phyloP scores from a whole-genome alignment of 352 stramenopile genomes.

The Saprolegnia diclina region DNA sequence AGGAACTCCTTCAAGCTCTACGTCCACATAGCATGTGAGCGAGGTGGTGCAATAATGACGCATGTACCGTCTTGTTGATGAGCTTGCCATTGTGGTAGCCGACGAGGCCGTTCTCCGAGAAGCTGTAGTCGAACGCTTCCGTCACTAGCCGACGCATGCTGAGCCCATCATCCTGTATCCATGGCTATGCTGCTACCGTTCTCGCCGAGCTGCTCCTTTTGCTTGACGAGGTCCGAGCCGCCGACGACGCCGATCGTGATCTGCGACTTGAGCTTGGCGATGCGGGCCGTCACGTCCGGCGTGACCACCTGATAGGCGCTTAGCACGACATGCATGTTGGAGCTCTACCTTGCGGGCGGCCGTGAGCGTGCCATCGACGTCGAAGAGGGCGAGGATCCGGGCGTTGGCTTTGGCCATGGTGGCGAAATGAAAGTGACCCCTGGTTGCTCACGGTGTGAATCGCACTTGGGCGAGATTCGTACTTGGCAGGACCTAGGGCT shows the following conservation, averaged over 20 bases:
- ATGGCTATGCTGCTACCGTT: conserved; percentile 43
- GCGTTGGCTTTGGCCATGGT: conserved; percentile 48
- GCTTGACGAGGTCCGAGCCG: conserved; percentile 97
- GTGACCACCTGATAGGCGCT: conserved; percentile 59
- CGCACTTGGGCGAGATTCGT: not conserved
- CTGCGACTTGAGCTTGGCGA: conserved; percentile 88
- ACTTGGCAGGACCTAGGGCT: not conserved
- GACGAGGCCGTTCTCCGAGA: conserved; percentile 98
- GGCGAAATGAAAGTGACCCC: conserved; percentile 1
- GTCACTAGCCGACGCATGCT: conserved; percentile 52
- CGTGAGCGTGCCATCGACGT: conserved; percentile 98
- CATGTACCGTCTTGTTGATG: conserved; percentile 77
- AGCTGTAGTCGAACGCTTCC: conserved; percentile 98
- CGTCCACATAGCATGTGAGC: conserved; percentile 29
- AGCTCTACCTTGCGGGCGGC: conserved; percentile 79
- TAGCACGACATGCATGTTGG: not conserved
- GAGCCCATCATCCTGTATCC: not conserved
- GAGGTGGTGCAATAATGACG: not conserved
- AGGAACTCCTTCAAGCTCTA: conserved; percentile 91
- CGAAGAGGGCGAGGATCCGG: conserved; percentile 96
- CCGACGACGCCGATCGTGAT: conserved; percentile 98
- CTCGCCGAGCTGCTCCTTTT: conserved; percentile 97
- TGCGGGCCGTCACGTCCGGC: conserved; percentile 89
- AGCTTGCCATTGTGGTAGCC: conserved; percentile 94
- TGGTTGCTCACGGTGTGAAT: not conserved